A percentile compares a stretch with the other conserved stretches of the same genome.
Evolutionary conservation across 352 stramenopile species (phyloP).

Genomic region (Globisporangium uncinulatum): DNA sequence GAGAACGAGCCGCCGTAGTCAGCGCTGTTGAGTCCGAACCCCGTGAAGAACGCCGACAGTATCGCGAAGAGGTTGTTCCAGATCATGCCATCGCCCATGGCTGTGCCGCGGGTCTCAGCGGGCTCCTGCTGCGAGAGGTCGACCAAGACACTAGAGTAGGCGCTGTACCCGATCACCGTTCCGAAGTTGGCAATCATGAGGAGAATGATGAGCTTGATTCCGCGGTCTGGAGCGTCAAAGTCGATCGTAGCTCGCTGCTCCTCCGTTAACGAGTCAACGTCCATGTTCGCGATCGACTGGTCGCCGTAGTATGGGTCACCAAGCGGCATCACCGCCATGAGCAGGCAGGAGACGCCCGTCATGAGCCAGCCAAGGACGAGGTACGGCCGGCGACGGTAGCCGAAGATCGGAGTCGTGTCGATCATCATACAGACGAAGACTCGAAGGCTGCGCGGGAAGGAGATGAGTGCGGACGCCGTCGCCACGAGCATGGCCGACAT

Average conservation of each 20-base stretch:
- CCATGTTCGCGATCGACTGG: slow-evolving; percentile 16
- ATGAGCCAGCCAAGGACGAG: slow-evolving; percentile 62
- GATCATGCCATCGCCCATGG: slow-evolving; percentile 32
- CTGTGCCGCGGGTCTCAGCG: slow-evolving; percentile 29
- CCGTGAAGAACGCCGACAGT: slow-evolving; percentile 36
- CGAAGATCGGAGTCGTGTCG: slow-evolving; percentile 80
- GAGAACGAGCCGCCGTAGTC: slow-evolving; percentile 46
- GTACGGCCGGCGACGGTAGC: slow-evolving; percentile 76
- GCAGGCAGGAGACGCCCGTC: slow-evolving; percentile 28
- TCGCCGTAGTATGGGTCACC: slow-evolving; percentile 42
- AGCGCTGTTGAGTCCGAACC: slow-evolving; percentile 33
- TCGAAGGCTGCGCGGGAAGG: slow-evolving; percentile 34
- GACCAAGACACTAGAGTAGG: slow-evolving; percentile 58
- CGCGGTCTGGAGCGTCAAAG: slow-evolving; percentile 27
- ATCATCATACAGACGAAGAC: slow-evolving; percentile 61
- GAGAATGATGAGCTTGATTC: slow-evolving; percentile 48
- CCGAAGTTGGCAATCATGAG: slow-evolving; percentile 72
- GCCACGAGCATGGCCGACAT: slow-evolving; percentile 41
- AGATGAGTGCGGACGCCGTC: slow-evolving; percentile 38
- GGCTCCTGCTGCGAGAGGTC: slow-evolving; percentile 49
- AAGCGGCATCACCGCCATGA: slow-evolving; percentile 44
- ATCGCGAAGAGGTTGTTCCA: slow-evolving; percentile 31
- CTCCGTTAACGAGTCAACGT: slow-evolving; percentile 21
- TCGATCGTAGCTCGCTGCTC: slow-evolving; percentile 36
- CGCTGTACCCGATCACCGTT: slow-evolving; percentile 70